Conservation (phyloP, 805 yeast species). For the Pichia cephalocereana region DNA sequence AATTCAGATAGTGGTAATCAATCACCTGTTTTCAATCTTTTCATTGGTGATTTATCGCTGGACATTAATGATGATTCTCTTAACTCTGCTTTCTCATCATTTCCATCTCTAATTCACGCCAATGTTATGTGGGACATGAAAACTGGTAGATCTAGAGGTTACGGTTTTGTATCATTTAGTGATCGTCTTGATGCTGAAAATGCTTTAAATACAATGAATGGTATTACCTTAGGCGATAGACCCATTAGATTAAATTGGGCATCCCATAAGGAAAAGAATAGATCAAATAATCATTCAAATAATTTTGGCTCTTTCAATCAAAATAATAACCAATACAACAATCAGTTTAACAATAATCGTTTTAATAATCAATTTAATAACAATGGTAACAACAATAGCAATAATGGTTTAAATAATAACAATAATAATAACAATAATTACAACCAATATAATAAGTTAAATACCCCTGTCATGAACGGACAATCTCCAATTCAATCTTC, state of each 20-base stretch:
- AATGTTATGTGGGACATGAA: constrained; percentile 98
- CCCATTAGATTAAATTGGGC: constrained; percentile 87
- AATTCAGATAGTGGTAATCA: background rate
- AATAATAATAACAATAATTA: constrained; percentile 1
- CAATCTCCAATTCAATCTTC: background rate
- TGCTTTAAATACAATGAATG: constrained; percentile 69
- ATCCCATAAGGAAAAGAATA: constrained; percentile 46
- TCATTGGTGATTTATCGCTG: constrained; percentile 77
- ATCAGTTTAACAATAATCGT: constrained; percentile 9
- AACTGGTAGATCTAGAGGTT: constrained; percentile 84
- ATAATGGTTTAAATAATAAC: constrained; percentile 13
- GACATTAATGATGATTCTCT: constrained; percentile 77
- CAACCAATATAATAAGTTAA: background rate
- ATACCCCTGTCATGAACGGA: background rate
- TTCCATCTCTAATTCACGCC: constrained; percentile 62
- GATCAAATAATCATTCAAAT: background rate
- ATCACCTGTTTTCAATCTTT: constrained; percentile 43
- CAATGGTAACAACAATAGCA: constrained; percentile 8
- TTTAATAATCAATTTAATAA: constrained; percentile 11
- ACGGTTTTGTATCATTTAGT: constrained; percentile 77
- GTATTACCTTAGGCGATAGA: constrained; percentile 62
- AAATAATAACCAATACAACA: background rate
- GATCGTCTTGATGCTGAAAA: constrained; percentile 60
- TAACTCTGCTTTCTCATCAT: constrained; percentile 45
- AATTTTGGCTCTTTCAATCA: constrained; percentile 4